Conservation (phyloP, 139 green algal genomes). For the Cymbomonas tetramitiformis region DNA sequence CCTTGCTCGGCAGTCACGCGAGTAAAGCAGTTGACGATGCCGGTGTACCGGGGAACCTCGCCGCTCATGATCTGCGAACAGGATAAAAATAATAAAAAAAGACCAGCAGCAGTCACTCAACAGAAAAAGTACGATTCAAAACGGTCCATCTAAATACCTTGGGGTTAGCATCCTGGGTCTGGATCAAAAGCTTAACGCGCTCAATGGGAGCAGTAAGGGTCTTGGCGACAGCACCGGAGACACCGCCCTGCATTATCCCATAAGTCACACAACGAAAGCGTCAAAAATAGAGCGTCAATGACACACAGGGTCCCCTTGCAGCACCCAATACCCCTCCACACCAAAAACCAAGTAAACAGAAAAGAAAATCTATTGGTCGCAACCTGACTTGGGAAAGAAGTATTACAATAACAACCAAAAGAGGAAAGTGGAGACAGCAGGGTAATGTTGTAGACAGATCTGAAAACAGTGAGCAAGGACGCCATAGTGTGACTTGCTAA, state of each 20-base stretch:
- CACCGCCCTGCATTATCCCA: constrained; percentile 1
- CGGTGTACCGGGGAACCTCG: constrained; percentile 50
- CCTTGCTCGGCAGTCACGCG: constrained; percentile 71
- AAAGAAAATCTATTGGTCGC: constrained; percentile 15
- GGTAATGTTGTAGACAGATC: neutral
- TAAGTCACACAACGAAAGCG: neutral
- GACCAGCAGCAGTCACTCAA: no score
- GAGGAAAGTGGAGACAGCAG: neutral
- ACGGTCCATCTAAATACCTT: no score
- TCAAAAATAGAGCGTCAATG: neutral
- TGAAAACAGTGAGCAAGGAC: constrained; percentile 56
- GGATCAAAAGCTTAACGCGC: constrained; percentile 90
- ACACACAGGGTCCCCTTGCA: neutral
- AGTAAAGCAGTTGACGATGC: constrained; percentile 78
- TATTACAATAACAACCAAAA: constrained; percentile 6
- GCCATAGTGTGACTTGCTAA: constrained; percentile 95
- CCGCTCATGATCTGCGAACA: constrained; percentile 60
- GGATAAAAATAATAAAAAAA: no score
- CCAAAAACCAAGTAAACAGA: constrained; percentile 8
- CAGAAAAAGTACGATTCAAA: no score
- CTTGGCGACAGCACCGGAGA: constrained; percentile 38
- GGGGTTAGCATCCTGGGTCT: constrained; percentile 44
- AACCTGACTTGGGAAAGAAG: no score
- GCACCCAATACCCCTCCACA: constrained; percentile 3
- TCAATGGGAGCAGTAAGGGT: constrained; percentile 85